Percentiles rank a stretch among this genome's conserved stretches.
These are phyloP conservation scores for Chaetomiaceae sp. DNA, from an alignment of 2,329 filamentous ascomycete species.

Conservation along the genomic window DNA sequence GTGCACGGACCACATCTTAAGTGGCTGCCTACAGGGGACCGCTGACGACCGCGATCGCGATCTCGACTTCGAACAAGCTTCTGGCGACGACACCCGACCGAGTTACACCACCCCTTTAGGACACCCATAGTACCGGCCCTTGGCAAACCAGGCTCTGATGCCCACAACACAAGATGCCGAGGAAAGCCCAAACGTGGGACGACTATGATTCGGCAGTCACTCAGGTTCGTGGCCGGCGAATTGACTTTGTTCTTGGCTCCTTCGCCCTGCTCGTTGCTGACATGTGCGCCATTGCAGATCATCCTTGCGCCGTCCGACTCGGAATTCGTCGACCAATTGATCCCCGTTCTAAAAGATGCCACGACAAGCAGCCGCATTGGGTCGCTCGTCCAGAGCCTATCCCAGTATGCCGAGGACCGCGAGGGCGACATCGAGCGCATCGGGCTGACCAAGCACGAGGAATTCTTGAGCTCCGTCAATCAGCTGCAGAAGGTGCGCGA, in stretches of 20 bases:
- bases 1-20: background rate
- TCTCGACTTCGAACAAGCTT: too few relatives aligned
- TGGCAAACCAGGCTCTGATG: conserved; percentile 1
- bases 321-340: conserved; percentile 93
- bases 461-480: conserved; percentile 90
- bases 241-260: background rate
- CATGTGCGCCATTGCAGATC: conserved; percentile 54
- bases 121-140: background rate
- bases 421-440: conserved; percentile 91
- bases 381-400: conserved; percentile 71
- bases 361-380: conserved; percentile 67
- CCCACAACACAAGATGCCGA: conserved; percentile 36
- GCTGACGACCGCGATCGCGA: too few relatives aligned
- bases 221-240: conserved; percentile 33
- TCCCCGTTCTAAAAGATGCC: conserved; percentile 89
- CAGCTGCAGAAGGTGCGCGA: conserved; percentile 89
- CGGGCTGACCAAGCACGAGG: conserved; percentile 92
- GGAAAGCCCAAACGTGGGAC: conserved; percentile 42
- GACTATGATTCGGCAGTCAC: conserved; percentile 45
- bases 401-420: conserved; percentile 77
- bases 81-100: background rate
- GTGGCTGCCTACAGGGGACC: too few relatives aligned
- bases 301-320: conserved; percentile 86
- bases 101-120: background rate
- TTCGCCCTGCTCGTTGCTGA: background rate